Percentiles rank a stretch among this genome's conserved stretches.
These are phyloP conservation scores for Magnaporthiopsis rhizophila DNA, from an alignment of 2,329 filamentous ascomycete genomes.

Conservation along the genomic window DNA sequence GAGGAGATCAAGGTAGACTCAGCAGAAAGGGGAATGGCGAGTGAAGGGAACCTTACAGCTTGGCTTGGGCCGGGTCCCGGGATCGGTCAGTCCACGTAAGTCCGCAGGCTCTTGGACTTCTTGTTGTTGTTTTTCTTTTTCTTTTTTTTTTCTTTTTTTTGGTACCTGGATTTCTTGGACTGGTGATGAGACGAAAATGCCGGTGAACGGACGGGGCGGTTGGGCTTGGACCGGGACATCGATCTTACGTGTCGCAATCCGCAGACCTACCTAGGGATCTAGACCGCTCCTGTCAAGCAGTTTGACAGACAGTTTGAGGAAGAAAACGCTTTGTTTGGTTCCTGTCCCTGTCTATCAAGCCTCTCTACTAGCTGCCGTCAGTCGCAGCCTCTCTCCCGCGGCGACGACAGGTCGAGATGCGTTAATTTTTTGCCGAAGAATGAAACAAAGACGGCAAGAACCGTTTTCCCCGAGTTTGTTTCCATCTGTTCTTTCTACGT, in stretches of 20 bases:
- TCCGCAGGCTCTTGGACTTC: not conserved
- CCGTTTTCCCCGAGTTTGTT: not conserved
- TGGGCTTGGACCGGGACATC: not conserved
- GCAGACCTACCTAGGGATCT: not conserved
- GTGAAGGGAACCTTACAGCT: not conserved
- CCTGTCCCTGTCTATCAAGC: not conserved
- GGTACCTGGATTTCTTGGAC: not conserved
- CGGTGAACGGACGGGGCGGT: not conserved
- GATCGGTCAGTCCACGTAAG: not conserved
- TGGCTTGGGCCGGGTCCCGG: too few species aligned
- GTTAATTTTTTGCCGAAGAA: not conserved
- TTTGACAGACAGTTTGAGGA: not conserved
- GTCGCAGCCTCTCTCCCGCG: not conserved
- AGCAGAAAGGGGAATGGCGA: not conserved
- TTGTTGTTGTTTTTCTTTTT: too few species aligned
- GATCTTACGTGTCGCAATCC: not conserved
- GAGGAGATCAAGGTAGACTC: not conserved
- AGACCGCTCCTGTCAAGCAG: not conserved
- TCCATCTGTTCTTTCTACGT: not conserved
- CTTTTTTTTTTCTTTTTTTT: too few species aligned
- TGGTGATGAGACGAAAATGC: not conserved
- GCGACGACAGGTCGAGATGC: not conserved
- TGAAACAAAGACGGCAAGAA: not conserved
- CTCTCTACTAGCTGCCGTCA: not conserved
- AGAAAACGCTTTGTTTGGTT: not conserved